Conservation (phyloP, 768 basidiomycete species). For the Paxillus rubicundulus region DNA sequence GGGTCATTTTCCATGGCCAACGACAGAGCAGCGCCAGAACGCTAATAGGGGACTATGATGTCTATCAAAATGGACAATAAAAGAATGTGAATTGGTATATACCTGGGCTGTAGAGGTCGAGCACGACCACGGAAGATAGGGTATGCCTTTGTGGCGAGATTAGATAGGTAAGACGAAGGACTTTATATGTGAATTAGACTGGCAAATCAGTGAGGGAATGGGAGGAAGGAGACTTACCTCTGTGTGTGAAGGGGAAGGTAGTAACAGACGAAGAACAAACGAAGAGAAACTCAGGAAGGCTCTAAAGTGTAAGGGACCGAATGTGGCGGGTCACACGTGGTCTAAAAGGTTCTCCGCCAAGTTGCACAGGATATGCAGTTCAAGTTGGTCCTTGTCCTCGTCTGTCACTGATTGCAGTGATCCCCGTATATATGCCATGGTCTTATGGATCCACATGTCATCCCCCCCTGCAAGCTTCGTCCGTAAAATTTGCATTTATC, state of each 20-base stretch:
- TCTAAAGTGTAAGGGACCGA: constrained; percentile 11
- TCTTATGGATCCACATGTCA: constrained; percentile 25
- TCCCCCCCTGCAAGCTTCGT: neutral
- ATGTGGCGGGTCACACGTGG: constrained; percentile 18
- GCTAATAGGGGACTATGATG: constrained; percentile 4
- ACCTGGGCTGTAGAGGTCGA: constrained; percentile 8
- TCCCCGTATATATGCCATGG: constrained; percentile 12
- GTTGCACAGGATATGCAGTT: neutral
- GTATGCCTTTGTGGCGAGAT: constrained; percentile 5
- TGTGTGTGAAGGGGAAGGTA: neutral
- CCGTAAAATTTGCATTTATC: neutral
- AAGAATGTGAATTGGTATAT: neutral
- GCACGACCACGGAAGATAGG: constrained; percentile 8
- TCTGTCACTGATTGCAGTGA: too few species aligned
- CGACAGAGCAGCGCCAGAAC: constrained; percentile 1
- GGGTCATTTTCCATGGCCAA: constrained; percentile 35
- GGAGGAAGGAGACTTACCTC: constrained; percentile 1
- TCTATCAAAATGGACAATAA: neutral
- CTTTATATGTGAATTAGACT: neutral
- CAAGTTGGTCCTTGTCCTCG: neutral
- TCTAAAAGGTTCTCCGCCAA: neutral
- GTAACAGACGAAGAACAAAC: constrained; percentile 8
- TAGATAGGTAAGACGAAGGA: neutral
- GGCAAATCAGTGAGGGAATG: neutral
- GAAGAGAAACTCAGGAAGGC: constrained; percentile 10